These are phyloP conservation scores for Sphagnum fallax DNA, from an alignment of 228 moss, liverwort and hornwort genomes.

Conservation along the genomic window DNA sequence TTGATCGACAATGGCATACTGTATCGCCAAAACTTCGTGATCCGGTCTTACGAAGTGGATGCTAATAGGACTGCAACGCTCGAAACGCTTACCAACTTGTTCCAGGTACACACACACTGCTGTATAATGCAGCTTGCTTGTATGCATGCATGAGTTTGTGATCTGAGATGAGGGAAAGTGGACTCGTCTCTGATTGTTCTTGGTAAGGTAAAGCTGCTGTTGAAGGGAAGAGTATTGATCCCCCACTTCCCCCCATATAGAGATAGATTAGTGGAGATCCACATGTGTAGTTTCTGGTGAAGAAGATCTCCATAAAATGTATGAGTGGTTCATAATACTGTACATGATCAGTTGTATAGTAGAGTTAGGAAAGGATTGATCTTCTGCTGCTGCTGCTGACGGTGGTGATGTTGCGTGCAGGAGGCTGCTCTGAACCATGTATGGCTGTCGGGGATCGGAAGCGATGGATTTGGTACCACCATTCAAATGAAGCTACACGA, in stretches of 20 bases:
- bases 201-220: too few relatives aligned
- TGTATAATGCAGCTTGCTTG: not conserved
- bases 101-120: conserved; percentile 33
- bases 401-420: conserved; percentile 11
- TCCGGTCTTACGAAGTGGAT: conserved; percentile 72
- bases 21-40: conserved; percentile 66
- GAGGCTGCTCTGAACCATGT: conserved; percentile 84
- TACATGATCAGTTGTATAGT: too few relatives aligned
- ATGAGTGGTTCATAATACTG: too few relatives aligned
- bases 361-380: too few relatives aligned
- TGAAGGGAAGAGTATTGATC: too few relatives aligned
- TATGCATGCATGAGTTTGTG: not conserved
- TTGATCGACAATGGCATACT: conserved; percentile 40
- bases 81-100: conserved; percentile 62
- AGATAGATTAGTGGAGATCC: too few relatives aligned
- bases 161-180: not conserved
- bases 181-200: not conserved
- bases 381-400: too few relatives aligned
- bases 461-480: conserved; percentile 77
- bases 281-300: too few relatives aligned
- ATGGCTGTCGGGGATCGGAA: conserved; percentile 58
- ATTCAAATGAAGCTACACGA: conserved; percentile 59
- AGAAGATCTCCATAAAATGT: too few relatives aligned
- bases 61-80: conserved; percentile 58
- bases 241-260: too few relatives aligned